phyloP scores from a whole-genome alignment of 1,284 basidiomycete species.

The Ustilago lituana region DNA sequence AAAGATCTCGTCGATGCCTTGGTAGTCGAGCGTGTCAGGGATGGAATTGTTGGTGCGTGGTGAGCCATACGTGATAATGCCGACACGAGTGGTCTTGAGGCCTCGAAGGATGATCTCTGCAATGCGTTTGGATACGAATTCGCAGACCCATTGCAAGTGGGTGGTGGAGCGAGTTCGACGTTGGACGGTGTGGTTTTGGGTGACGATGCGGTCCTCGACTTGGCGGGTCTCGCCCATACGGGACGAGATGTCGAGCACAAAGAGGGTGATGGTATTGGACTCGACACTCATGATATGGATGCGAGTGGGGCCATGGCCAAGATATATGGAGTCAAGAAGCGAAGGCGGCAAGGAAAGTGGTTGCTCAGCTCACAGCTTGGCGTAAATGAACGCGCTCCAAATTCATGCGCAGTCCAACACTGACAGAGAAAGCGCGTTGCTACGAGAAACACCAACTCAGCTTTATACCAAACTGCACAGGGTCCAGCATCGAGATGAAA shows the following conservation, averaged over 20 bases:
- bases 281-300: constrained; percentile 37
- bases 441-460: too few relatives aligned
- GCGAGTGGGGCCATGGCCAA: constrained; percentile 3
- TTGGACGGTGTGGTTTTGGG: constrained; percentile 41
- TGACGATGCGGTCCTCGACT: constrained; percentile 46
- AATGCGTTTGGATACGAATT: constrained; percentile 85
- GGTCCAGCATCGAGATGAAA: too few relatives aligned
- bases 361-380: too few relatives aligned
- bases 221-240: constrained; percentile 77
- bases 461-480: too few relatives aligned
- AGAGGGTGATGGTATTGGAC: constrained; percentile 67
- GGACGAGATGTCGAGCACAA: constrained; percentile 84
- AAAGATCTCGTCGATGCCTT: constrained; percentile 80
- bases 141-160: constrained; percentile 81
- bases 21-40: constrained; percentile 75
- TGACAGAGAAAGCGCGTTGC: too few relatives aligned
- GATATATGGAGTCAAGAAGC: constrained; percentile 7
- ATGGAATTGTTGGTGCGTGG: constrained; percentile 73
- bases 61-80: constrained; percentile 80
- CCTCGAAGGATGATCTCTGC: constrained; percentile 90
- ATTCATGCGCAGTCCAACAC: too few relatives aligned
- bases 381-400: too few relatives aligned
- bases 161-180: constrained; percentile 71
- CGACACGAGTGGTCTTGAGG: constrained; percentile 89
- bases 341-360: neutral